Conservation (phyloP, 805 yeast genomes). For the Metschnikowia reukaufii region DNA sequence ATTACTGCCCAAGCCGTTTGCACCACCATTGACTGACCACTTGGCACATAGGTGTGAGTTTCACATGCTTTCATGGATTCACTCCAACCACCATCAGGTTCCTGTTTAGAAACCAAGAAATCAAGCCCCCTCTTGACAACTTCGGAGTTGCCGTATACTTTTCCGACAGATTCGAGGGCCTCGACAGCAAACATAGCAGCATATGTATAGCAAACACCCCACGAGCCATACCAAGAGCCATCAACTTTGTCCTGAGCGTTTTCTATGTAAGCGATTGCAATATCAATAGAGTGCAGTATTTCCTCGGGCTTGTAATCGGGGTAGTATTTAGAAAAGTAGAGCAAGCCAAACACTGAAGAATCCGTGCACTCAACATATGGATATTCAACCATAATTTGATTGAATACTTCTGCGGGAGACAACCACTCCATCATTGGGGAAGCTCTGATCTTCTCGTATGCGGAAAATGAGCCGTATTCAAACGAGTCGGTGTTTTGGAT, state of each 20-base stretch:
- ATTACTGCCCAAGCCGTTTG: slow-evolving; percentile 94
- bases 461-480: slow-evolving; percentile 88
- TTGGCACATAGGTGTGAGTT: slow-evolving; percentile 69
- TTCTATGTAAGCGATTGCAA: slow-evolving; percentile 73
- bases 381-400: slow-evolving; percentile 97
- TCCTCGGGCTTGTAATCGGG: slow-evolving; percentile 64
- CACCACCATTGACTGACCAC: slow-evolving; percentile 65
- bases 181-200: slow-evolving; percentile 98
- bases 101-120: slow-evolving; percentile 71
- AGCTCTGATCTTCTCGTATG: slow-evolving; percentile 86
- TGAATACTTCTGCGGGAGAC: slow-evolving; percentile 97
- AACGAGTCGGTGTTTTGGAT: slow-evolving; percentile 78
- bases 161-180: slow-evolving; percentile 73
- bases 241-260: slow-evolving; percentile 61
- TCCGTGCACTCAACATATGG: slow-evolving; percentile 99
- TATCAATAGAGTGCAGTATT: slow-evolving; percentile 64
- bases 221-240: slow-evolving; percentile 97
- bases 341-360: slow-evolving; percentile 85
- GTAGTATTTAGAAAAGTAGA: slow-evolving; percentile 67
- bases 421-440: slow-evolving; percentile 71
- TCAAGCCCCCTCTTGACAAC: slow-evolving; percentile 79
- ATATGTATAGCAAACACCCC: slow-evolving; percentile 97
- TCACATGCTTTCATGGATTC: slow-evolving; percentile 92
- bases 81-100: slow-evolving; percentile 95
- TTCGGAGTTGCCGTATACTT: slow-evolving; percentile 58